phyloP scores from a whole-genome alignment of 2,329 filamentous ascomycete genomes.

The Alternaria rosae region DNA sequence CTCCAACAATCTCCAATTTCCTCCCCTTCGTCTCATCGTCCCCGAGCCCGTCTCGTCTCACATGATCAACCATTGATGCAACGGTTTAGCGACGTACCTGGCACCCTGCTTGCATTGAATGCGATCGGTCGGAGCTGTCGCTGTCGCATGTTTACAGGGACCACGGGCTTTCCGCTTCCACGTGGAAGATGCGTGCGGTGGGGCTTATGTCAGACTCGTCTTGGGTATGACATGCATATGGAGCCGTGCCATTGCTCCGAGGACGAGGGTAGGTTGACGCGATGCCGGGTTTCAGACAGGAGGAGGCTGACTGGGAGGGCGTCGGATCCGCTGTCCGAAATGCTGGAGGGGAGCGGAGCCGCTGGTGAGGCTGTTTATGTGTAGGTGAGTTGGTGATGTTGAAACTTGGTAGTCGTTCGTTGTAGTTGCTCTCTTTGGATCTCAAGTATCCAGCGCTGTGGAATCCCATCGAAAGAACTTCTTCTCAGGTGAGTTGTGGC shows the following conservation, averaged over 20 bases:
- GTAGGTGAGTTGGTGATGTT: not conserved
- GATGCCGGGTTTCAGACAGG: not conserved
- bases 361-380: not conserved
- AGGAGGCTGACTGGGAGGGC: not conserved
- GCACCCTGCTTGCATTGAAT: not conserved
- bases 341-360: not conserved
- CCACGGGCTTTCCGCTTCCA: not conserved
- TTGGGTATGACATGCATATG: not conserved
- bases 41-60: not conserved
- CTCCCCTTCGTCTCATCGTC: not conserved
- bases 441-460: no score
- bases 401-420: not conserved
- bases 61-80: not conserved
- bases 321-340: not conserved
- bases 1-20: not conserved
- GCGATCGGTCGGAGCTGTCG: not conserved
- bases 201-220: not conserved
- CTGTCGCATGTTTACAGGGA: not conserved
- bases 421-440: no score
- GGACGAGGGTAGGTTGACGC: not conserved
- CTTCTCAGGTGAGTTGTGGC: not conserved
- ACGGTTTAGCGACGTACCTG: not conserved
- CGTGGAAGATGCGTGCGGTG: not conserved
- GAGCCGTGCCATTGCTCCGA: not conserved
- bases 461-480: no score